A percentile compares a stretch with the other conserved stretches of the same genome.
Conservation (phyloP, 78 protist genomes). For the Cavenderia fasciculata region DNA sequence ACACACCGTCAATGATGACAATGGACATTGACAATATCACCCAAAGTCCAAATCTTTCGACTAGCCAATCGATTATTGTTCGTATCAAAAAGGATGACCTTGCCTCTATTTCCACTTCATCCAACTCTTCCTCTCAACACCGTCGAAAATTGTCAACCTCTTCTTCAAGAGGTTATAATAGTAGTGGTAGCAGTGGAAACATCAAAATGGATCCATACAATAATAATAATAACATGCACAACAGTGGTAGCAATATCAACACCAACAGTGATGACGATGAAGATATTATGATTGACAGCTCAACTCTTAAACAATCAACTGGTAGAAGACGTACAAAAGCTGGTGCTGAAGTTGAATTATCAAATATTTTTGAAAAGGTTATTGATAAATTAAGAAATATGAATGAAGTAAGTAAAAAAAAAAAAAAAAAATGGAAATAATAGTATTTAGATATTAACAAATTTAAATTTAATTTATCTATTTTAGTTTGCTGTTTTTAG, state of each 20-base stretch:
- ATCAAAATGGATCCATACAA: slow-evolving; percentile 2
- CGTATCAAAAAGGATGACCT: slow-evolving; percentile 39
- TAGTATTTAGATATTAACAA: background rate
- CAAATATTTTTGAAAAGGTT: slow-evolving; percentile 71
- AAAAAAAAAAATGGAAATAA: too few species aligned
- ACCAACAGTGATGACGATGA: background rate
- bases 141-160: too few species aligned
- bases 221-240: too few species aligned
- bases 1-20: background rate
- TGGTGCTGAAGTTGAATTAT: slow-evolving; percentile 77
- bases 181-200: too few species aligned
- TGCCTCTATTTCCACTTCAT: background rate
- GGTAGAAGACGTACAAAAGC: slow-evolving; percentile 6
- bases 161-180: too few species aligned
- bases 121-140: too few species aligned
- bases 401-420: slow-evolving; percentile 33
- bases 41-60: slow-evolving; percentile 30
- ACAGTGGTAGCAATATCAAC: background rate
- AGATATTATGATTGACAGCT: background rate
- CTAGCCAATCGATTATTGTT: slow-evolving; percentile 19
- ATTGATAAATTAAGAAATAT: slow-evolving; percentile 36
- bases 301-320: background rate
- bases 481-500: slow-evolving; percentile 41
- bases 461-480: background rate
- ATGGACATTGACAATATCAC: background rate